Evolutionary conservation across 768 basidiomycete species (phyloP), one percentile per base, ranked within the genome.

Genomic region (Ramaria sp.): DNA sequence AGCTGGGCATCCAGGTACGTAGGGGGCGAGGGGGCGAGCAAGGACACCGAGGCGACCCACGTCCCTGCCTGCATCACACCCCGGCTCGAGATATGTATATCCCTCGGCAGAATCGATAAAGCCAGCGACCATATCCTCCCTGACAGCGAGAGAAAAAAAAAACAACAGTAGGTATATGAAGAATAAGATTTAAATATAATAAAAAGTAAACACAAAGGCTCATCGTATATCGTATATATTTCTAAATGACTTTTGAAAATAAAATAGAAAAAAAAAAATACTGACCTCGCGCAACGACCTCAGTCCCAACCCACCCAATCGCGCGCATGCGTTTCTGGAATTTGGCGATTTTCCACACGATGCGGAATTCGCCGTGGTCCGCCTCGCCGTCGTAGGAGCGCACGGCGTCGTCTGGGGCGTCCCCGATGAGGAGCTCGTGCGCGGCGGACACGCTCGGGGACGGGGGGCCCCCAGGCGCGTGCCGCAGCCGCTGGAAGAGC

Each of bases 401-500:
- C 16, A 54, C 38, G 4, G 25, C 30, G 22, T 54, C 52, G 2
- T 37, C n/a, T 10, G 52, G 43, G 2, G 16, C 28, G 18, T 54
- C 42, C 9, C 52, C 52, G 15, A 54, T 20, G 5, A 54, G 32
- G n/a, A 54, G 30, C 34, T 54, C 52, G 32, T 44, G 18, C 5
- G 52, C 52, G 38, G 38, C 32, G 16, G 44, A 44, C 10, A 38
- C 27, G 18, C 39, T 47, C n/a, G n/a, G n/a, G 28, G 20, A 16
- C 4, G 52, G 13, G 12, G 32, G 42, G 10, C 30, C 41, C 2
- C 44, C 74, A 0, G 78, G 54, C 1, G 74, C 74, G 56, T 71
- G 71, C 1, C 78, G 69, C 18, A 85, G 68, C 0, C 78, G 73
- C 57, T 81, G 79, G 65, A 84, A 84, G 2, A 84, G 67, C 2